Base-by-base conservation (phyloP, 2,329 filamentous ascomycete genomes). In the Pseudocercospora ulei region DNA sequence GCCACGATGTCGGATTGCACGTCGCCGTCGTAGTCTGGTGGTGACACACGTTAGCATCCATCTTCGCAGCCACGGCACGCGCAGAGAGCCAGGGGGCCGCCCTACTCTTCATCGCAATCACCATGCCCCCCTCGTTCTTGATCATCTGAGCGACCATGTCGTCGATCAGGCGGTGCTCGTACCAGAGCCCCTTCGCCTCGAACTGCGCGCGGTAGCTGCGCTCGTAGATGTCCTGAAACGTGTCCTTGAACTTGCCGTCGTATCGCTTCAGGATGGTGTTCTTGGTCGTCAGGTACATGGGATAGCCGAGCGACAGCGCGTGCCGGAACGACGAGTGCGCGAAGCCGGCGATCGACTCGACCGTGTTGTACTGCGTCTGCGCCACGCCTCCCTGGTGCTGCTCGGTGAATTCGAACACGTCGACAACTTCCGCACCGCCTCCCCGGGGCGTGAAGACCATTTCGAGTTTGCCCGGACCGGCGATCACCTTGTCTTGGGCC, bases 131-230 rank as follows among this genome's bases (percentile, higher is more conserved):
- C 57, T 80, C 77, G 68, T 82, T 90, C 82, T 98, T 98, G 73
- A 98, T 82, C 90, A 98, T 98, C 75, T 98, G 90, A 34, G 90
- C 90, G 50, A 98, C 90, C 90, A 98, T 96, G 69, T 98, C 90
- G 68, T 98, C 90, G 60, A 98, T 96, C 54, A 98, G 73, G 59
- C 90, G 82, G 71, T 98, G 90, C 78, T 98, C 90, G 63, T 98
- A 96, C 90, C 90, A 96, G 69, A 96, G 93, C 48, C 76, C 76
- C 72, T 86, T 84, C 59, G 79, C 80, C 62, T 95, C 87, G 56
- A 96, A 96, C 28, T 84, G 75, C 62, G 76, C 73, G 73, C 82
- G 80, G 73, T 96, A 98, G 56, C 80, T 69, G 43, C 72, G 74
- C 49, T 96, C 84, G 68, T 88, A 98, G 57, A 96, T 77, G 60